Conservation (phyloP, 2,329 filamentous ascomycete genomes). For the Sphaerulina vaccinii region DNA sequence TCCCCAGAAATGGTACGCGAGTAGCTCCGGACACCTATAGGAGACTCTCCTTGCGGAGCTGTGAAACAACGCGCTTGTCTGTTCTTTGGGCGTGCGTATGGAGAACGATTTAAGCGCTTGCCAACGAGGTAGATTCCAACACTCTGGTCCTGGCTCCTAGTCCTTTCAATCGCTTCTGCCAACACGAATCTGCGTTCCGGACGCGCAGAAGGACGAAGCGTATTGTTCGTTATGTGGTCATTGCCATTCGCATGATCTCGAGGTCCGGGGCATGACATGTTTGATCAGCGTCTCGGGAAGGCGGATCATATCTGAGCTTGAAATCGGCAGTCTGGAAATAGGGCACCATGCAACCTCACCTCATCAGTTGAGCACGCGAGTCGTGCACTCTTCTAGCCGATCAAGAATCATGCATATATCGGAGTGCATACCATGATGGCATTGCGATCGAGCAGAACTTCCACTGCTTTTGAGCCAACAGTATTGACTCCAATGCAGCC, state of each 20-base stretch:
- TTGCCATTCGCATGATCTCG: not conserved
- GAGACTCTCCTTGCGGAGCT: no score
- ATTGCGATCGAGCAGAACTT: no score
- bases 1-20: not conserved
- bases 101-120: not conserved
- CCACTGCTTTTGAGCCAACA: no score
- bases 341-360: constrained; percentile 5
- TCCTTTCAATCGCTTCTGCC: no score
- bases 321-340: not conserved
- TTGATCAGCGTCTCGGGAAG: not conserved
- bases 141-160: not conserved
- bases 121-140: not conserved
- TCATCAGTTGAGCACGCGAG: constrained; percentile 6
- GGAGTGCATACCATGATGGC: no score
- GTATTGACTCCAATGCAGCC: not conserved
- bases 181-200: no score
- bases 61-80: not conserved
- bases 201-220: no score
- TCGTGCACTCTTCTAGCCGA: not conserved
- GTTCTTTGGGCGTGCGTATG: not conserved
- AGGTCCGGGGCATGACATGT: constrained; percentile 1
- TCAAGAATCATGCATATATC: no score
- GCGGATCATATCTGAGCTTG: constrained; percentile 4
- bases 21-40: not conserved
- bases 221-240: no score